A percentile compares a stretch with the other conserved stretches of the same genome.
These are phyloP conservation scores for Penicillium aurantiogriseum DNA, from an alignment of 2,329 filamentous ascomycete genomes.

Conservation along the genomic window DNA sequence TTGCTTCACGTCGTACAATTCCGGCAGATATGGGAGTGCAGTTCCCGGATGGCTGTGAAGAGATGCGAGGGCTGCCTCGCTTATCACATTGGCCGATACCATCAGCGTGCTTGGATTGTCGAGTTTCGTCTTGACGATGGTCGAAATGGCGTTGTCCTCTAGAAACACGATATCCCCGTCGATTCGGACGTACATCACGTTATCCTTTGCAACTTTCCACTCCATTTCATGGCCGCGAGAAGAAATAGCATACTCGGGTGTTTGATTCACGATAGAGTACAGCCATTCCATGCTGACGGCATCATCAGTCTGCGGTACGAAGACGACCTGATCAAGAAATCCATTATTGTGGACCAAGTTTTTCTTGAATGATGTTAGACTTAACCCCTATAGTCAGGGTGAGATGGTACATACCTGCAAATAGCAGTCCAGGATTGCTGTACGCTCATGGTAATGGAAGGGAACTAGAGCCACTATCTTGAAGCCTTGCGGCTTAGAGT, in stretches of 20 bases:
- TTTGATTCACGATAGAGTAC: slow-evolving; percentile 29
- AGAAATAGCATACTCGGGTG: slow-evolving; percentile 30
- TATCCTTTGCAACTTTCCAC: slow-evolving; percentile 20
- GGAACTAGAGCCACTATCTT: slow-evolving; percentile 44
- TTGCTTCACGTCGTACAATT: slow-evolving; percentile 30
- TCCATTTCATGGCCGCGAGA: slow-evolving; percentile 10
- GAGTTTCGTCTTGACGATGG: slow-evolving; percentile 54
- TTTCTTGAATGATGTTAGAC: slow-evolving; percentile 22
- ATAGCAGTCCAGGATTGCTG: slow-evolving; percentile 45
- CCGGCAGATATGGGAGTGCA: slow-evolving; percentile 55
- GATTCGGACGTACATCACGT: slow-evolving; percentile 44
- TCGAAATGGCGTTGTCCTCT: slow-evolving; percentile 50
- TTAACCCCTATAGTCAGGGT: too few relatives aligned
- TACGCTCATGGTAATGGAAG: slow-evolving; percentile 34
- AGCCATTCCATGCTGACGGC: slow-evolving; percentile 40
- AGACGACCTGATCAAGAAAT: slow-evolving; percentile 45
- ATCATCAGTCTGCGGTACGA: slow-evolving; percentile 41
- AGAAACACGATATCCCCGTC: slow-evolving; percentile 46
- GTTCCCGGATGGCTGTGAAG: slow-evolving; percentile 56
- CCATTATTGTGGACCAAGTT: slow-evolving; percentile 43
- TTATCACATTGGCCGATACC: slow-evolving; percentile 58
- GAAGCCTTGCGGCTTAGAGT: slow-evolving; percentile 36
- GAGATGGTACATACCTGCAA: slow-evolving; percentile 31
- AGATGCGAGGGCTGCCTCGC: slow-evolving; percentile 55
- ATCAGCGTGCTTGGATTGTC: slow-evolving; percentile 52